phyloP scores from a whole-genome alignment of 2,329 filamentous ascomycete genomes.

The Xylariomycetidae sp. region DNA sequence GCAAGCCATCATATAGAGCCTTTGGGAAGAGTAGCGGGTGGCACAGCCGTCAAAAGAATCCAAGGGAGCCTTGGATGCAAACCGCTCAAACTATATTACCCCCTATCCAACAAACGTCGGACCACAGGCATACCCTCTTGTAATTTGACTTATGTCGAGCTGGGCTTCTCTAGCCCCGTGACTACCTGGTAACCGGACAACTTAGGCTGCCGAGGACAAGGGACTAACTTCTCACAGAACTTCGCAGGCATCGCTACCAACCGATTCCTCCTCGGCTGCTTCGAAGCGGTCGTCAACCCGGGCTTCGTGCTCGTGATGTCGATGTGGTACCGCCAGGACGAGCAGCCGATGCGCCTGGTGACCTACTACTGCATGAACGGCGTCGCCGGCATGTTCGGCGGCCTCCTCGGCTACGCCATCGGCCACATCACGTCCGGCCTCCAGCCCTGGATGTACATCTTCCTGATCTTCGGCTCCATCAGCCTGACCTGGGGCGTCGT shows the following conservation, averaged over 20 bases:
- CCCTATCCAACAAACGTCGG: no score
- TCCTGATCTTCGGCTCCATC: conserved; percentile 25
- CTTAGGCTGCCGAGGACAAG: no score
- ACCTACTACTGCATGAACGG: conserved; percentile 25
- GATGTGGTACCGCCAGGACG: conserved; percentile 22
- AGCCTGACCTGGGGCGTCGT: conserved; percentile 19
- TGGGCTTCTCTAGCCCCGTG: no score
- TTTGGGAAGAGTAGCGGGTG: no score
- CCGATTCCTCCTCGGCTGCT: conserved; percentile 23
- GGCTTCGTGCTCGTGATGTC: conserved; percentile 21
- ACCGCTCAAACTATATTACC: no score
- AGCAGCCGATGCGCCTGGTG: conserved; percentile 23
- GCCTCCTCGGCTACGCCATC: conserved; percentile 24
- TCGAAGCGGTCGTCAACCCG: conserved; percentile 24
- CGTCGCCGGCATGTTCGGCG: conserved; percentile 21
- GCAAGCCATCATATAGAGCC: no score
- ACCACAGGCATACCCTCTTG: no score
- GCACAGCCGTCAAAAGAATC: no score
- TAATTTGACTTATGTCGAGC: no score
- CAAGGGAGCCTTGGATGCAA: no score
- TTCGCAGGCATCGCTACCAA: conserved; percentile 23
- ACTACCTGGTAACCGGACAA: no score
- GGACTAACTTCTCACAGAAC: no score
- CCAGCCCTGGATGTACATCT: conserved; percentile 26
- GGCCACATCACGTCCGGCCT: conserved; percentile 24